phyloP scores from a whole-genome alignment of 1,284 basidiomycete genomes.

The Coniophora puteana region DNA sequence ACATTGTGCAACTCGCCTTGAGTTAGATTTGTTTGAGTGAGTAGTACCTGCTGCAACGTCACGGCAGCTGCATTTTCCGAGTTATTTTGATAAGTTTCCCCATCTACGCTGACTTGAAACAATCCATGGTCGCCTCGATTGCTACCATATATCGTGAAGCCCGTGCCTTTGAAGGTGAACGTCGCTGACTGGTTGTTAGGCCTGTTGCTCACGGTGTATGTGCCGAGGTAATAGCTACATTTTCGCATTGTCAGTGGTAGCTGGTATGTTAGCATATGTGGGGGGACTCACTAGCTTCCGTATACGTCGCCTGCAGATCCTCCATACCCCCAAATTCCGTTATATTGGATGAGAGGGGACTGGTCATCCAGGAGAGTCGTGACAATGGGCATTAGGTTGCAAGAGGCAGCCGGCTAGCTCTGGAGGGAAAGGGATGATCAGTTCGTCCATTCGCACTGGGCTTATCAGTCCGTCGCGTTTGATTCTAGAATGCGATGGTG shows the following conservation, averaged over 20 bases:
- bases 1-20: conserved; percentile 12
- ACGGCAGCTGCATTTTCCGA: neutral
- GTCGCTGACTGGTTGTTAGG: conserved; percentile 14
- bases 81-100: conserved; percentile 3
- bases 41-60: conserved; percentile 13
- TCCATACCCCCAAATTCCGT: neutral
- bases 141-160: conserved; percentile 17
- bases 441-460: no score
- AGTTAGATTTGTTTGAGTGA: conserved; percentile 8
- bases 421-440: no score
- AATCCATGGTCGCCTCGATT: conserved; percentile 14
- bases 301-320: no score
- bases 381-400: neutral
- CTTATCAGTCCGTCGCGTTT: no score
- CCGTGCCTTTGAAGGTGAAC: conserved; percentile 25
- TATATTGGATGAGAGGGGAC: neutral
- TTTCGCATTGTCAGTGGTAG: no score
- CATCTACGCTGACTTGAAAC: conserved; percentile 18
- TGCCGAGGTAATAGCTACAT: conserved; percentile 13
- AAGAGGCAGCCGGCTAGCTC: neutral
- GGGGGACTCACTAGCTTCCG: no score
- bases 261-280: no score
- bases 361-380: conserved; percentile 1
- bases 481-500: no score
- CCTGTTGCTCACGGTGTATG: conserved; percentile 13